Percentiles rank a stretch among this genome's conserved stretches.
phyloP scores from a whole-genome alignment of 108 stramenopile species.

The Cyclostephanos invisitatus region DNA sequence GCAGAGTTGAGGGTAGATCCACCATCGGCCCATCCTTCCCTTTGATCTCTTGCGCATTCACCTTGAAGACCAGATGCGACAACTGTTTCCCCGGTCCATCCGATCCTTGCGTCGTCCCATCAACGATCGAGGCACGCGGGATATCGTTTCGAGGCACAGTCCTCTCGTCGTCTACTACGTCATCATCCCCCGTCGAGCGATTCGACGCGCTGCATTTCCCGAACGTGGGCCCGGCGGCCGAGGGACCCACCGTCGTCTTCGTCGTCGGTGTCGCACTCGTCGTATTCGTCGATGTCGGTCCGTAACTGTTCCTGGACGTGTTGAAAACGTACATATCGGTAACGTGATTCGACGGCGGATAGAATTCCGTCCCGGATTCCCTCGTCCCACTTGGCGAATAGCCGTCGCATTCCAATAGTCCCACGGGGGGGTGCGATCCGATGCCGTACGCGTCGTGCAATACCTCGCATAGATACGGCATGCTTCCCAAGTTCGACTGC shows the following conservation, averaged over 20 bases:
- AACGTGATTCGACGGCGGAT: slow-evolving; percentile 25
- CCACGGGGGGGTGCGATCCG: slow-evolving; percentile 25
- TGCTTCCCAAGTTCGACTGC: slow-evolving; percentile 40
- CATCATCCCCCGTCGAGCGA: background rate
- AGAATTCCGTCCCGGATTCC: slow-evolving; percentile 44
- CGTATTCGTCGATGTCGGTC: background rate
- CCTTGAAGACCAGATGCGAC: slow-evolving; percentile 15
- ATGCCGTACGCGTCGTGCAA: slow-evolving; percentile 54
- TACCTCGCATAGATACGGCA: slow-evolving; percentile 49
- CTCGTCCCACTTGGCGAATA: slow-evolving; percentile 35
- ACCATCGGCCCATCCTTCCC: background rate
- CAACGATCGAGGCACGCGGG: background rate
- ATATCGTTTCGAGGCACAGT: background rate
- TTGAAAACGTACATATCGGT: slow-evolving; percentile 42
- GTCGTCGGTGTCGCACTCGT: too few relatives aligned
- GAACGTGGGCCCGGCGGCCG: background rate
- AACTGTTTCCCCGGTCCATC: slow-evolving; percentile 9
- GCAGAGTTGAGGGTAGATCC: slow-evolving; percentile 17
- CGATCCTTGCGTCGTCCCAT: slow-evolving; percentile 2
- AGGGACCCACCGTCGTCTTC: background rate
- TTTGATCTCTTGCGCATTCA: slow-evolving; percentile 3
- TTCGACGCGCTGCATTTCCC: background rate
- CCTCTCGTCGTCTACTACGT: background rate
- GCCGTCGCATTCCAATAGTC: slow-evolving; percentile 39
- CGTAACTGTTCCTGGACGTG: slow-evolving; percentile 42